Conservation (phyloP, 257 asterid genomes). For the Solanum commersonii region DNA sequence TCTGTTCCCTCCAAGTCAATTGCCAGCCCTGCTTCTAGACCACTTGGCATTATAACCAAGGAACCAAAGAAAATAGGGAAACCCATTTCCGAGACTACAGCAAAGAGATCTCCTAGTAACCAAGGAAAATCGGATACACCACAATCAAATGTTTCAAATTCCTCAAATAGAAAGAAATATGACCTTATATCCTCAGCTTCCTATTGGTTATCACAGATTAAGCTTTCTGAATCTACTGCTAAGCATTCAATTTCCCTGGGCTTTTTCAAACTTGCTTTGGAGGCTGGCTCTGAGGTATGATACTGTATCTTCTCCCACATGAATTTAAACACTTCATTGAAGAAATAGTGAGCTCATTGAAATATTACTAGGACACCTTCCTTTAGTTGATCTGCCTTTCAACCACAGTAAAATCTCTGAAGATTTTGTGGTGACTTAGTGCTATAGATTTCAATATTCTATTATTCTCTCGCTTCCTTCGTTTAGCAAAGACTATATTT, state of each 20-base stretch:
- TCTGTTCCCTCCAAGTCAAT: slow-evolving; percentile 69
- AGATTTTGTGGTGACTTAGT: background rate
- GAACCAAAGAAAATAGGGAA: background rate
- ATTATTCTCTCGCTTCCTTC: background rate
- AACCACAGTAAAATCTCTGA: background rate
- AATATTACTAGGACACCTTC: background rate
- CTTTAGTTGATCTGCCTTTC: background rate
- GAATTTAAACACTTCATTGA: background rate
- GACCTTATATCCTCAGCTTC: slow-evolving; percentile 60
- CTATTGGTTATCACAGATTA: slow-evolving; percentile 83
- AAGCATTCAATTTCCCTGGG: slow-evolving; percentile 80
- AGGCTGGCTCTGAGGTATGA: slow-evolving; percentile 82
- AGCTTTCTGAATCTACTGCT: slow-evolving; percentile 67
- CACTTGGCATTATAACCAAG: slow-evolving; percentile 23
- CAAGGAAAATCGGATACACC: slow-evolving; percentile 52
- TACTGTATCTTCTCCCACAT: background rate
- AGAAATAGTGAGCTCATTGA: background rate
- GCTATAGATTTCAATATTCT: background rate
- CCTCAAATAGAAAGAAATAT: slow-evolving; percentile 50
- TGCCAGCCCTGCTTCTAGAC: slow-evolving; percentile 46
- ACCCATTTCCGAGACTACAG: slow-evolving; percentile 72
- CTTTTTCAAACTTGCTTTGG: slow-evolving; percentile 75
- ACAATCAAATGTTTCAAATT: slow-evolving; percentile 39
- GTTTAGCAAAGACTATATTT: background rate
- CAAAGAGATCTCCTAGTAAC: slow-evolving; percentile 32